phyloP scores from a whole-genome alignment of 139 green algal genomes.

The Chlorella vulgaris region DNA sequence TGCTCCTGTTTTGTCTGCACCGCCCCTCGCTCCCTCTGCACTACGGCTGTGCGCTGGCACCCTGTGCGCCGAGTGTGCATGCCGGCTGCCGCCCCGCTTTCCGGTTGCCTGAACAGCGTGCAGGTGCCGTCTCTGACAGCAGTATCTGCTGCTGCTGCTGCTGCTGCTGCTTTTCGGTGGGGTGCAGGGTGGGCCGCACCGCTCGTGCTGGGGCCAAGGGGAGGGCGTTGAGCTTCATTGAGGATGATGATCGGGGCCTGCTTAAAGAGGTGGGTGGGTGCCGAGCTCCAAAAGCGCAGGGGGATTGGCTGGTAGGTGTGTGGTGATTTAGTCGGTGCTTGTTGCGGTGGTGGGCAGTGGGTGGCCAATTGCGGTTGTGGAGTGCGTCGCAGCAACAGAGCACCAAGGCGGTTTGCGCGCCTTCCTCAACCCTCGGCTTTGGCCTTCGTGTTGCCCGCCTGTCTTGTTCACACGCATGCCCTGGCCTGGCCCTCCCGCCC shows the following conservation, averaged over 20 bases:
- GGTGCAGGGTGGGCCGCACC: constrained; percentile 81
- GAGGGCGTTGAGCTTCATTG: constrained; percentile 84
- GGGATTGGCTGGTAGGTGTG: neutral
- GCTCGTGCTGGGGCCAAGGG: constrained; percentile 87
- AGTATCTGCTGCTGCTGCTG: neutral
- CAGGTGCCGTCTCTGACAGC: neutral
- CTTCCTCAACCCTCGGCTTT: no score
- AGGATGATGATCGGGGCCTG: constrained; percentile 81
- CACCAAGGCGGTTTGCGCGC: no score
- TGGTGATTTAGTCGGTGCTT: neutral
- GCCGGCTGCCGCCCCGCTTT: no score
- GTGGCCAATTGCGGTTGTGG: no score
- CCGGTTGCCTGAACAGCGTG: no score
- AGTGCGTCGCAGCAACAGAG: no score
- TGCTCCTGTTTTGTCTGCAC: no score
- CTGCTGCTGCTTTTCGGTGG: neutral
- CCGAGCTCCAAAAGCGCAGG: neutral
- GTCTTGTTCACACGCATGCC: neutral
- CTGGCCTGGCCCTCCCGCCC: neutral
- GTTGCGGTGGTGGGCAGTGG: no score
- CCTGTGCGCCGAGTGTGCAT: no score
- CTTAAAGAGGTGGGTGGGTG: constrained; percentile 77
- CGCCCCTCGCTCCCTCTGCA: no score
- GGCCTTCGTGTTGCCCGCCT: no score
- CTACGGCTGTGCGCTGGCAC: no score